Evolutionary conservation across 1,284 basidiomycete genomes (phyloP).

Genomic region (Meira miltonrushii): DNA sequence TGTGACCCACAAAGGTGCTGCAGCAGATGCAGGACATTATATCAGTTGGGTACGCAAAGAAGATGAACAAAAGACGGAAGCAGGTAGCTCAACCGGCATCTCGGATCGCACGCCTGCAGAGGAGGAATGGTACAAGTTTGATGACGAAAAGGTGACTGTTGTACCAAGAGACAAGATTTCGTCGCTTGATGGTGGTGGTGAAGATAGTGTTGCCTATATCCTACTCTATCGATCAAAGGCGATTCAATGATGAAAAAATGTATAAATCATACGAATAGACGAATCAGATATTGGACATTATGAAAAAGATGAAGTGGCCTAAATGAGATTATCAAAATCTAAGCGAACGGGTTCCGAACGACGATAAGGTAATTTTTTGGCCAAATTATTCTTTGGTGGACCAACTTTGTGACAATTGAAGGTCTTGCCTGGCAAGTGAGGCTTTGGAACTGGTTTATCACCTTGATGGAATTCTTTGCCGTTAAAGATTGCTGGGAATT

Average conservation of each 20-base stretch:
- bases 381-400: constrained; percentile 18
- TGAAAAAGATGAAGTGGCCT: background rate
- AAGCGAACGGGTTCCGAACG: constrained; percentile 5
- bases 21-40: constrained; percentile 89
- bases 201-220: constrained; percentile 50
- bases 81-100: constrained; percentile 2
- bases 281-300: background rate
- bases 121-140: constrained; percentile 51
- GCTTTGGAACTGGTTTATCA: constrained; percentile 19
- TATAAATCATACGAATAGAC: background rate
- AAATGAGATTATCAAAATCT: background rate
- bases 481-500: constrained; percentile 23
- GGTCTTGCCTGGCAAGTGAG: constrained; percentile 19
- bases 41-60: constrained; percentile 67
- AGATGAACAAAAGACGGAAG: constrained; percentile 14
- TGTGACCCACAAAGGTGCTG: constrained; percentile 92
- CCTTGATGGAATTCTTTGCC: constrained; percentile 25
- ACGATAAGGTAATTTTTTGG: constrained; percentile 22
- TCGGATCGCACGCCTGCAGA: constrained; percentile 19
- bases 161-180: constrained; percentile 44
- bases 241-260: constrained; percentile 10
- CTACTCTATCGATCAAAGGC: constrained; percentile 41
- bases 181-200: constrained; percentile 46
- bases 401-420: constrained; percentile 22
- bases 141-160: constrained; percentile 46